Evolutionary conservation across 495 filamentous ascomycete species (phyloP), one percentile per base, ranked within the genome.

Genomic region (Neurospora sp.): DNA sequence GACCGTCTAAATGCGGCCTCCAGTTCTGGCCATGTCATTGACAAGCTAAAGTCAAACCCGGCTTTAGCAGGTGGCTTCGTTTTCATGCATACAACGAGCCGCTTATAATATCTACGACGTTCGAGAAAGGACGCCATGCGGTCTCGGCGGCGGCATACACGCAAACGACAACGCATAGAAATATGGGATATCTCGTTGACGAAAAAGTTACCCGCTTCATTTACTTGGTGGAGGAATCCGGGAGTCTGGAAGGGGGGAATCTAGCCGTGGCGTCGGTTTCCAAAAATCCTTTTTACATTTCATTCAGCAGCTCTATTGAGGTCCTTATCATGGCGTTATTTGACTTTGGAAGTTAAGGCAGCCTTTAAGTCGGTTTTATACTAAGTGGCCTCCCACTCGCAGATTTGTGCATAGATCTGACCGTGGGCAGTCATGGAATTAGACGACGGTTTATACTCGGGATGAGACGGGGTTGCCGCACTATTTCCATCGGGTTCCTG

Each of bases 1-100:
- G 80, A 87, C 87, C 31, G 95, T 92, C 75, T 99, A 89, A 82
- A 66, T 37, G 3, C 12, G 35, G 38, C 35, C 16, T 42, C 40
- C 27, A 11, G 18, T 38, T 31, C 18, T 69, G 39, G 31, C 14
- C n/a, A 27, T 70, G 39, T 38, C 69, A 41, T 46, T 38, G 69
- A 27, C 42, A 20, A 14, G 71, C 31, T 39, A 9, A 35, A 69
- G 39, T 18, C 16, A 4, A 23, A 5, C 42, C 44, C 3, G 41
- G 42, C 27, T 69, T 35, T 35, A 41, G 35, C 35, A 35, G 42
- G 42, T 31, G 37, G 31, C 12, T 14, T 72, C 18, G 37, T 66
- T 69, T 18, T 35, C 14, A 66, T 66, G 54, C 54, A 66, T 66
- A 66, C 27, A 66, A 37, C 54, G 54, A 35, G 54, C 54, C 54